Percentiles rank a stretch among this genome's conserved stretches.
Evolutionary conservation across 2,329 filamentous ascomycete species (phyloP).

Genomic region (Blastomyces emzantsi): DNA sequence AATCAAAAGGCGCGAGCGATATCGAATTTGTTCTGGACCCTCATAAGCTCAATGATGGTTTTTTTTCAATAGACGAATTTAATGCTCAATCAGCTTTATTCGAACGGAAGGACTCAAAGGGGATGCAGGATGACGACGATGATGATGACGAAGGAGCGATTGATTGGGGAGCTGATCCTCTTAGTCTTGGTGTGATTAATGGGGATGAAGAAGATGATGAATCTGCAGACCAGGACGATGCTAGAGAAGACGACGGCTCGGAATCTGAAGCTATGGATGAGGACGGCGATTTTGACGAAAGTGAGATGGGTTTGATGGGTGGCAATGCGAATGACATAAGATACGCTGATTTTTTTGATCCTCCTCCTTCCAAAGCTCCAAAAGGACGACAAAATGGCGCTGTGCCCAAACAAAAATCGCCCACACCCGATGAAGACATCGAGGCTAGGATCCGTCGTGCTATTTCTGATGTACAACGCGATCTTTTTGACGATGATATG

Average conservation of each 20-base stretch:
- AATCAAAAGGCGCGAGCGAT: conserved; percentile 28
- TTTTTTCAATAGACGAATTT: conserved; percentile 97
- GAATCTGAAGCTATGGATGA: conserved; percentile 74
- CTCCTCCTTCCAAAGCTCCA: conserved; percentile 54
- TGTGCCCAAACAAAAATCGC: neutral
- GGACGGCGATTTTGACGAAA: conserved; percentile 61
- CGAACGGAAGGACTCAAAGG: conserved; percentile 72
- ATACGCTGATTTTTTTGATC: conserved; percentile 90
- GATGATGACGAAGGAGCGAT: conserved; percentile 72
- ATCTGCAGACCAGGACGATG: conserved; percentile 21
- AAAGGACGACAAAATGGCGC: neutral
- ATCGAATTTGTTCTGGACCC: conserved; percentile 55
- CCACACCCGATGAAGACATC: conserved; percentile 37
- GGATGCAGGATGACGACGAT: conserved; percentile 63
- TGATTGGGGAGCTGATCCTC: conserved; percentile 76
- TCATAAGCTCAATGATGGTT: conserved; percentile 87
- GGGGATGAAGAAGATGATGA: conserved; percentile 21
- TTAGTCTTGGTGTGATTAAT: conserved; percentile 34
- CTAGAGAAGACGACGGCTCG: conserved; percentile 48
- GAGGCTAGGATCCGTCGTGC: conserved; percentile 63
- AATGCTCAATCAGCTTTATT: conserved; percentile 87
- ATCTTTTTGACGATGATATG: conserved; percentile 72
- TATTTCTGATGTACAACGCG: conserved; percentile 77
- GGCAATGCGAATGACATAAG: conserved; percentile 76
- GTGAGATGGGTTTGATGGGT: neutral